A percentile compares a stretch with the other conserved stretches of the same genome.
phyloP scores from a whole-genome alignment of 106 monocot species.

The Cymbidium sinense region DNA sequence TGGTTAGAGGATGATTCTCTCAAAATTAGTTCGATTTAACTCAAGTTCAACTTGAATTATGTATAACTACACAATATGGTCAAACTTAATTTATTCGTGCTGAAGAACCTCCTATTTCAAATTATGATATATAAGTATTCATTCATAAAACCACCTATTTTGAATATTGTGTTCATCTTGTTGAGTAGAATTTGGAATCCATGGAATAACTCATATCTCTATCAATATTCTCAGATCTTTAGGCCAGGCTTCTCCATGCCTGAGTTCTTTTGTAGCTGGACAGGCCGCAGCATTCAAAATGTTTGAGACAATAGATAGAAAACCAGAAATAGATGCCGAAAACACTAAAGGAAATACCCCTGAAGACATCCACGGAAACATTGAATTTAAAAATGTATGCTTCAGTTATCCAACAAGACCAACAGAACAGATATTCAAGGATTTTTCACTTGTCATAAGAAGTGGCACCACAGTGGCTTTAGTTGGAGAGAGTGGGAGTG shows the following conservation, averaged over 20 bases:
- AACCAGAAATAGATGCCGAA: constrained; percentile 45
- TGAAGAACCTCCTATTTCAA: no score
- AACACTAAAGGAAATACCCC: constrained; percentile 17
- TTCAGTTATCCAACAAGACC: constrained; percentile 53
- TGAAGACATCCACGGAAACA: constrained; percentile 32
- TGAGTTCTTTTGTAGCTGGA: constrained; percentile 34
- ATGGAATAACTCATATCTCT: background rate
- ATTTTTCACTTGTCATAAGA: constrained; percentile 23
- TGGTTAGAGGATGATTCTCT: no score
- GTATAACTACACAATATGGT: no score
- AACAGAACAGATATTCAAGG: constrained; percentile 23
- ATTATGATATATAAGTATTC: no score
- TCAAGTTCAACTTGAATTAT: no score
- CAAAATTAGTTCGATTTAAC: no score
- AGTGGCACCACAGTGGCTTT: constrained; percentile 30
- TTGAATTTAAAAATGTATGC: constrained; percentile 31
- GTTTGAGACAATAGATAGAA: constrained; percentile 40
- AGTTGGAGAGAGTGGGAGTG: constrained; percentile 42
- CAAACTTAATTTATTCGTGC: no score
- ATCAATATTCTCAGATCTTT: constrained; percentile 22
- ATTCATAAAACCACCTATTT: no score
- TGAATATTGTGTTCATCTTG: no score
- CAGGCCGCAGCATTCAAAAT: constrained; percentile 43
- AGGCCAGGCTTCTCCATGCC: constrained; percentile 48
- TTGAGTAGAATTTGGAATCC: background rate